Evolutionary conservation across 129 eudicot genomes (phyloP), one percentile per base, ranked within the genome.

Genomic region (Helianthus tuberosus): DNA sequence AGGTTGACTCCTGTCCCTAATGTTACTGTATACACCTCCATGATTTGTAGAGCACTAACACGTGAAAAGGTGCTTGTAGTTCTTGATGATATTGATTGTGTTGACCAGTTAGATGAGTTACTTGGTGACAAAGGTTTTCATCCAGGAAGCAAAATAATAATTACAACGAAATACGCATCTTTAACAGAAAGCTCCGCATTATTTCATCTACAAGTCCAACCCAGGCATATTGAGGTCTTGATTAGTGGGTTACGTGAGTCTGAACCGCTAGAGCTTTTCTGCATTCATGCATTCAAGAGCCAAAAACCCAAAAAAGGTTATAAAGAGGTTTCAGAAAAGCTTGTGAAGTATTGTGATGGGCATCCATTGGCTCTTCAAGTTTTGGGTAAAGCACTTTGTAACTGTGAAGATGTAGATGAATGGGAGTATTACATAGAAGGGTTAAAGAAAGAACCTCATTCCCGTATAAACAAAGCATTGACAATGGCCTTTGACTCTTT

Each of bases 71-170:
- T 75, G 68, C 46, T 83, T 13, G n/a, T 83, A 35, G 83, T 78
- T 41, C n/a, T 78, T 8, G 84, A 83, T 75, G 66, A 61, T 61
- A 61, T 61, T 61, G 4, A 61, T 11, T 29, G 43, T 61, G 46
- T 61, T 8, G 44, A 61, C 46, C 46, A 29, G 1, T 9, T 61
- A 11, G 44, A 61, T 32, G 66, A 44, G 32, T 61, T 61, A 61
- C 46, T 61, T 29, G 44, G 66, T 29, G 11, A 32, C 5, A 61
- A 32, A 32, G 66, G 66, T 61, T 5, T 32, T 11, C 44, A 61
- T 48, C 80, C 68, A 3, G 83, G 80, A 50, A 73, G 86, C 65
- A 82, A 73, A 78, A 43, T 77, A 13, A 77, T 77, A 52, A 52
- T 82, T 3, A 82, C 86, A 1, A 77, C 86, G 10, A 62, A 70